phyloP scores from a whole-genome alignment of 129 eudicot genomes.

The Lonicera japonica region DNA sequence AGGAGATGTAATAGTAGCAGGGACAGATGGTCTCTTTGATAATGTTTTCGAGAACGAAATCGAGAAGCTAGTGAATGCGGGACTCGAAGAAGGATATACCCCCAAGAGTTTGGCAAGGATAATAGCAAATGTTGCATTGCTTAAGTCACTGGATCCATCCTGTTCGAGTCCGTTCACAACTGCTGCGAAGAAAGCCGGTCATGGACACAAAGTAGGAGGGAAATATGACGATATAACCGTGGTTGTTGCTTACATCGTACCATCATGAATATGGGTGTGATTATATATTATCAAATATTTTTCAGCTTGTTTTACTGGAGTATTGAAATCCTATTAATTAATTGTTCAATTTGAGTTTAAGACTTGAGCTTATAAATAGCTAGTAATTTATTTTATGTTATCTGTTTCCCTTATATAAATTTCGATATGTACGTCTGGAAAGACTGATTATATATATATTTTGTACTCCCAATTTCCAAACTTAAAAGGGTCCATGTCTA shows the following conservation, averaged over 20 bases:
- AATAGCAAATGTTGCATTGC: constrained; percentile 1
- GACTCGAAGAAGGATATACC: neutral
- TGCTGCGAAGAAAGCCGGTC: constrained; percentile 4
- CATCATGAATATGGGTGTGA: too few relatives aligned
- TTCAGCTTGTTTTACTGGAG: too few relatives aligned
- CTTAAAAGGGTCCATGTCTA: too few relatives aligned
- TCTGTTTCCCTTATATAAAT: too few relatives aligned
- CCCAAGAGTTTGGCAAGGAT: neutral
- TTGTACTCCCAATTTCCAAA: too few relatives aligned
- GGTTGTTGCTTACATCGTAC: constrained; percentile 8
- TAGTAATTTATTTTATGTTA: too few relatives aligned
- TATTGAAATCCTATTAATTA: too few relatives aligned
- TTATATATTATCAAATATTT: too few relatives aligned
- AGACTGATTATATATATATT: too few relatives aligned
- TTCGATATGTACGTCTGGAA: too few relatives aligned
- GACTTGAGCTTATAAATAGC: too few relatives aligned
- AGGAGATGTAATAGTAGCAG: constrained; percentile 14
- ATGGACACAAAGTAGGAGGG: constrained; percentile 1
- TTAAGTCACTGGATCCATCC: neutral
- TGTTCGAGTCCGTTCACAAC: neutral
- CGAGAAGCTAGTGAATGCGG: neutral
- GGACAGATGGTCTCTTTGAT: constrained; percentile 23
- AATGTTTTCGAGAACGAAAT: constrained; percentile 6
- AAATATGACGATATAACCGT: constrained; percentile 19
- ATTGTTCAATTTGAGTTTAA: too few relatives aligned